Evolutionary conservation across 495 filamentous ascomycete species (phyloP).

Genomic region (Lasiosphaeria ovina): DNA sequence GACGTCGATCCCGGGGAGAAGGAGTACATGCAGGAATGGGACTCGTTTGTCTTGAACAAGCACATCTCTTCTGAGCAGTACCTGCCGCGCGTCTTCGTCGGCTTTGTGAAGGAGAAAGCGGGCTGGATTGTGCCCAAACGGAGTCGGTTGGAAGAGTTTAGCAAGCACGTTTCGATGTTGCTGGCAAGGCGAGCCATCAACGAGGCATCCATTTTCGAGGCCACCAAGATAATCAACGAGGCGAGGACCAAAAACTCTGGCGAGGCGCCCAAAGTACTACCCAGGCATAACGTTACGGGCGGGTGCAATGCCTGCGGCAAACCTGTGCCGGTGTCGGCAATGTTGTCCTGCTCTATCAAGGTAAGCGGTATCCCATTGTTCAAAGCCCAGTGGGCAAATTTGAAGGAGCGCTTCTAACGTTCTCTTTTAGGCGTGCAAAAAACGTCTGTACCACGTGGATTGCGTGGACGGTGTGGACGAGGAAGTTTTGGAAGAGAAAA

Average conservation of each 20-base stretch:
- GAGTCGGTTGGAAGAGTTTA: slow-evolving; percentile 43
- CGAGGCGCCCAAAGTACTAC: slow-evolving; percentile 19
- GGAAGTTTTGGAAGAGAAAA: slow-evolving; percentile 10
- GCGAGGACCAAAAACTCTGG: slow-evolving; percentile 20
- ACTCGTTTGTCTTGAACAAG: slow-evolving; percentile 46
- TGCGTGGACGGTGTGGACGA: slow-evolving; percentile 24
- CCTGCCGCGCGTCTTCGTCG: slow-evolving; percentile 43
- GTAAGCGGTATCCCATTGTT: slow-evolving; percentile 27
- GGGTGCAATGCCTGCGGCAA: slow-evolving; percentile 40
- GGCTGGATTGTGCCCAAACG: slow-evolving; percentile 42
- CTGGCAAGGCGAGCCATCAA: slow-evolving; percentile 41
- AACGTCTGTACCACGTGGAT: slow-evolving; percentile 27
- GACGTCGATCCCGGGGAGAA: slow-evolving; percentile 50
- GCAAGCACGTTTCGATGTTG: slow-evolving; percentile 44
- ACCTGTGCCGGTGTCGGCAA: slow-evolving; percentile 35
- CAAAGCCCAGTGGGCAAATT: neutral
- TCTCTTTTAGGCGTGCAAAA: slow-evolving; percentile 33
- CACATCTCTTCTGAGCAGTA: slow-evolving; percentile 47
- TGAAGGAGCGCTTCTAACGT: slow-evolving; percentile 18
- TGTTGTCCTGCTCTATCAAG: slow-evolving; percentile 44
- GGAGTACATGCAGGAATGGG: slow-evolving; percentile 53
- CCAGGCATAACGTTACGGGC: slow-evolving; percentile 30
- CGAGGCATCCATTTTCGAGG: slow-evolving; percentile 35
- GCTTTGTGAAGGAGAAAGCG: slow-evolving; percentile 43
- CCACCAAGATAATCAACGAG: slow-evolving; percentile 37